Percentiles rank a stretch among this genome's conserved stretches.
These are phyloP conservation scores for Ambrosiella xylebori DNA, from an alignment of 2,329 filamentous ascomycete genomes.

Conservation along the genomic window DNA sequence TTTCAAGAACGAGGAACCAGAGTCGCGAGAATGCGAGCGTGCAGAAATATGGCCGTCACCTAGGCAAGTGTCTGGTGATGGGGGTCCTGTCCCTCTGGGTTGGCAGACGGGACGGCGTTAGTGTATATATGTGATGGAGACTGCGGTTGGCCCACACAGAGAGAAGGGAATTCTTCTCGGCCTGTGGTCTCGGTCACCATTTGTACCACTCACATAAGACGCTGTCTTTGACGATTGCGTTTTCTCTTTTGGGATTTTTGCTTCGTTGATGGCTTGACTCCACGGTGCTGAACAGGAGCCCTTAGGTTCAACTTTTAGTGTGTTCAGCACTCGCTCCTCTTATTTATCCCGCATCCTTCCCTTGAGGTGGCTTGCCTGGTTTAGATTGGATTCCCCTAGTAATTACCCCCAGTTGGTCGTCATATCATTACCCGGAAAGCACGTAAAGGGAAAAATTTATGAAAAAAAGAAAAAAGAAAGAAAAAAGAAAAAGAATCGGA, in stretches of 20 bases:
- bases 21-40: neutral
- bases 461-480: neutral
- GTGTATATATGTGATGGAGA: neutral
- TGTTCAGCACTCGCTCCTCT: slow-evolving; percentile 2
- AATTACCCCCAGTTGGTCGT: neutral
- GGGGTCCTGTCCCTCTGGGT: neutral
- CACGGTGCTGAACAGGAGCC: neutral
- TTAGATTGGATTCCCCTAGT: neutral
- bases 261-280: neutral
- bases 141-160: too few relatives aligned
- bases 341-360: slow-evolving; percentile 6
- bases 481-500: neutral
- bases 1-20: too few relatives aligned
- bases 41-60: neutral
- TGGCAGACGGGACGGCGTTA: neutral
- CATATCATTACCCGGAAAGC: neutral
- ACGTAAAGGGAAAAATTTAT: neutral
- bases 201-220: neutral
- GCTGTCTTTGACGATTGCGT: neutral
- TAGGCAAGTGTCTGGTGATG: neutral
- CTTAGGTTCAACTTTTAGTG: slow-evolving; percentile 2
- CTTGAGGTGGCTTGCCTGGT: slow-evolving; percentile 5
- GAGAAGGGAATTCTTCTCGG: too few relatives aligned
- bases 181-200: neutral
- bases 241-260: neutral